These are phyloP conservation scores for Stagonosporopsis rhizophila DNA, from an alignment of 2,329 filamentous ascomycete species.

Conservation along the genomic window DNA sequence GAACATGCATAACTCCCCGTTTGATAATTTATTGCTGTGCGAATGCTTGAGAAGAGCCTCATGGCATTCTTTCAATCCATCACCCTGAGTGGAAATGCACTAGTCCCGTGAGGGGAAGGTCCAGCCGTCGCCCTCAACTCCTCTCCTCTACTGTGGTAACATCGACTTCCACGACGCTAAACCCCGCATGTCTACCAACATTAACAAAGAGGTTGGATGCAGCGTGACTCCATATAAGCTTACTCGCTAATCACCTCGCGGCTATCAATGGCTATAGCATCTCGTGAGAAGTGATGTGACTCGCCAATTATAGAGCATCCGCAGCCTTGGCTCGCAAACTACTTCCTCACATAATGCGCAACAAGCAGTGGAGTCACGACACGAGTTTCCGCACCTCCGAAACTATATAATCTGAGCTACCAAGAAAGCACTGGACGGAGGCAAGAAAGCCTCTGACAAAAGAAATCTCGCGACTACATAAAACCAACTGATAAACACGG, in stretches of 20 bases:
- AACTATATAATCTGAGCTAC: background rate
- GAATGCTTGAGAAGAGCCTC: too few species aligned
- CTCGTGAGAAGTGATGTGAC: background rate
- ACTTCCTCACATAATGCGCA: background rate
- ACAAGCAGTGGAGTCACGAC: background rate
- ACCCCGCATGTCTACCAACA: background rate
- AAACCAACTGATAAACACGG: background rate
- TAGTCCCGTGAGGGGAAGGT: background rate
- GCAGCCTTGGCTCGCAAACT: slow-evolving; percentile 11
- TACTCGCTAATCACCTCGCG: background rate
- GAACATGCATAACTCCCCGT: too few species aligned
- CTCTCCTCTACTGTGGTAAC: background rate
- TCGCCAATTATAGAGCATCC: background rate
- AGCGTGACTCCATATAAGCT: background rate
- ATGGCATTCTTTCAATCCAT: too few species aligned
- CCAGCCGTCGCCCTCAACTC: background rate
- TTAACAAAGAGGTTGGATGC: background rate
- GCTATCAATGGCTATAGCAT: background rate
- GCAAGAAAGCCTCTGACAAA: background rate
- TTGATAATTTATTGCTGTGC: too few species aligned
- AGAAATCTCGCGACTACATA: background rate
- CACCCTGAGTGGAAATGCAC: background rate
- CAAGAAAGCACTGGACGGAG: background rate
- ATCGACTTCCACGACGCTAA: background rate
- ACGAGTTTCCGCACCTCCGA: background rate